Percentiles rank a stretch among this genome's conserved stretches.
Conservation (phyloP, 2,329 filamentous ascomycete species). For the Malbranchea cinnamomea region DNA sequence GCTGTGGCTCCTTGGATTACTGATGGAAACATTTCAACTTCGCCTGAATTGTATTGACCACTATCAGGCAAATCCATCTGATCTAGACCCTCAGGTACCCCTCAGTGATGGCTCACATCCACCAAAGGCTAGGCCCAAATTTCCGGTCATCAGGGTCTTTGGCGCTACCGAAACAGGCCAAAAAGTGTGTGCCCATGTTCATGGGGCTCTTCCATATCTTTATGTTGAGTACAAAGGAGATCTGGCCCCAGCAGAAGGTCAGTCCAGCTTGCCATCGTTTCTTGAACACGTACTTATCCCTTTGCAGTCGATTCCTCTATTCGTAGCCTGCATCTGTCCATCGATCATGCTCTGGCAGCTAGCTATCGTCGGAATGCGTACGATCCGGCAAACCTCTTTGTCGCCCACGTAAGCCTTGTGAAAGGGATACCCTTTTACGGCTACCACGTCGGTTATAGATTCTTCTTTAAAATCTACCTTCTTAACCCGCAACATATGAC, state of each 20-base stretch:
- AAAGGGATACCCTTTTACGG: conserved; percentile 95
- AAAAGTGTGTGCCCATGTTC: conserved; percentile 89
- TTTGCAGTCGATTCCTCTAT: conserved; percentile 58
- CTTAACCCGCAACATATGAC: conserved; percentile 77
- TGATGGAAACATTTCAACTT: conserved; percentile 69
- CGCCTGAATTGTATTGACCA: conserved; percentile 92
- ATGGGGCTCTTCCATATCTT: conserved; percentile 92
- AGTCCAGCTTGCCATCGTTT: conserved; percentile 14
- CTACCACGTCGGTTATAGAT: conserved; percentile 79
- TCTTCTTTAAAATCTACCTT: conserved; percentile 90
- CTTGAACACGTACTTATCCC: conserved; percentile 10
- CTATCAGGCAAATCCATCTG: conserved; percentile 68
- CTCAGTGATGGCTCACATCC: conserved; percentile 46
- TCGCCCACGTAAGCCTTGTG: conserved; percentile 79
- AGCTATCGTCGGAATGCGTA: conserved; percentile 67
- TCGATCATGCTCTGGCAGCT: conserved; percentile 77
- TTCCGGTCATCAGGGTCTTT: conserved; percentile 81
- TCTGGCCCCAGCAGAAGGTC: conserved; percentile 52
- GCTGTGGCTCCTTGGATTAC: conserved; percentile 11
- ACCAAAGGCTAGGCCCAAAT: conserved; percentile 49
- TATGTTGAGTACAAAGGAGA: conserved; percentile 72
- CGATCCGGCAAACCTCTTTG: conserved; percentile 55
- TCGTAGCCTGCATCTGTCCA: conserved; percentile 63
- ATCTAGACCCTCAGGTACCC: conserved; percentile 65
- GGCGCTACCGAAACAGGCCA: conserved; percentile 88